Base-by-base conservation (phyloP, 768 basidiomycete genomes). In the Rickenella mellea region DNA sequence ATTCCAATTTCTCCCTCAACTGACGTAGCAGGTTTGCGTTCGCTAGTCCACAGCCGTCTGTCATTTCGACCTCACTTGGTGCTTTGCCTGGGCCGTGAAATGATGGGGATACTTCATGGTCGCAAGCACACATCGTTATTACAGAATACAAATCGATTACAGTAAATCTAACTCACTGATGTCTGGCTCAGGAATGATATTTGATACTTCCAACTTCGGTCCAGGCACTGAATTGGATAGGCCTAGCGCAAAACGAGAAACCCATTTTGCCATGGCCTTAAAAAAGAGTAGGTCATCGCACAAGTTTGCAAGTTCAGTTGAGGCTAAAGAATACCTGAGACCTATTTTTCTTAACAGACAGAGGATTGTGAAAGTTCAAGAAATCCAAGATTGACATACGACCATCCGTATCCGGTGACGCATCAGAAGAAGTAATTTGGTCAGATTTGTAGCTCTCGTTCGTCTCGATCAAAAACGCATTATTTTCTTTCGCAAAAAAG, bases 191-290 rank as follows among this genome's bases (percentile, higher is more conserved):
- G 62, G 7, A 58, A 47, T 0, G 47, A 41, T 6, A 80, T 68
- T 20, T 73, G 53, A 2, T 52, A 42, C 1, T 53, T 58, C 45
- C 3, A 83, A 44, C 6, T 59, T 48, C 3, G 73, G 56, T 0
- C 76, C 80, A 5, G 80, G 80, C 4, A 74, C 62, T 1, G 81
- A 82, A 39, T 70, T 82, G 0, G 82, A 83, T 5, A 82, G 54
- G 0, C 74, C 78, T 7, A 84, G 65, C 0, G 72, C 67, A 47
- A 74, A 76, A 0, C 80, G 68, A n/a, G 80, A 68, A 10, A 70
- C 64, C 72, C 75, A 83, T 56, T 84, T 83, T 1, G 73, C 64
- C 60, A 81, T 70, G 9, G 67, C 64, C 81, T 83, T 40, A 11
- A n/a, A n/a, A 29, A 3, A 42, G 9, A 36, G 31, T 35, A 17